These are phyloP conservation scores for Colletotrichum destructivum DNA, from an alignment of 2,329 filamentous ascomycete species.

Conservation along the genomic window DNA sequence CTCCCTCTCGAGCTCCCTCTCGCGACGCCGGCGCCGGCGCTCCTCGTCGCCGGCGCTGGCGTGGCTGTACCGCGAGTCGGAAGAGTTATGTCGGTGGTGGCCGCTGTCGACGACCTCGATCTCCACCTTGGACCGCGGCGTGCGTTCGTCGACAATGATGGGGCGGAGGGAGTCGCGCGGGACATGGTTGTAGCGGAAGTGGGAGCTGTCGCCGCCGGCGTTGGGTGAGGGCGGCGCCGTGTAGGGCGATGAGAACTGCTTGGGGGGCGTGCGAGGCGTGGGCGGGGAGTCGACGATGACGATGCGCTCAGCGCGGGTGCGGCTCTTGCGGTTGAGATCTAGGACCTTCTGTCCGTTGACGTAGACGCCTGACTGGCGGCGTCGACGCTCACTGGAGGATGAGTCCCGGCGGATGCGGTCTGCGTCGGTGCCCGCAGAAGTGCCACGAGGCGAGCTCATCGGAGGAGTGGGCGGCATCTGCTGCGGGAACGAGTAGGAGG, in stretches of 20 bases:
- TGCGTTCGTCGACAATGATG: slow-evolving; percentile 57
- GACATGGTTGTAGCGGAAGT: slow-evolving; percentile 44
- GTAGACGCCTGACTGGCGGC: slow-evolving; percentile 54
- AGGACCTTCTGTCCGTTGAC: slow-evolving; percentile 55
- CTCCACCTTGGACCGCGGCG: slow-evolving; percentile 50
- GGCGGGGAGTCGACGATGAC: slow-evolving; percentile 62
- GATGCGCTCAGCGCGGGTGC: slow-evolving; percentile 58
- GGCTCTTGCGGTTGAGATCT: slow-evolving; percentile 52
- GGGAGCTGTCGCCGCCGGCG: slow-evolving; percentile 43
- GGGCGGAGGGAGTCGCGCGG: slow-evolving; percentile 48
- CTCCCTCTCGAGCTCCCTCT: slow-evolving; percentile 43
- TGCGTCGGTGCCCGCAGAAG: slow-evolving; percentile 54
- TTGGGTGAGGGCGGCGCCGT: slow-evolving; percentile 55
- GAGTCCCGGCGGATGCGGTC: slow-evolving; percentile 54
- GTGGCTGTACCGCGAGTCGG: slow-evolving; percentile 53
- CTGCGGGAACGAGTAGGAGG: slow-evolving; percentile 48
- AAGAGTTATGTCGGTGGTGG: slow-evolving; percentile 53
- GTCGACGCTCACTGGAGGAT: slow-evolving; percentile 49
- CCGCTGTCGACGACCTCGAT: slow-evolving; percentile 56
- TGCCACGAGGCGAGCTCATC: slow-evolving; percentile 50
- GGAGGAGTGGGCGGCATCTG: slow-evolving; percentile 59
- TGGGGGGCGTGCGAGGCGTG: slow-evolving; percentile 63
- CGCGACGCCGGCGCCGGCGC: slow-evolving; percentile 46
- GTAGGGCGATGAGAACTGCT: slow-evolving; percentile 55
- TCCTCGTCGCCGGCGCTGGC: slow-evolving; percentile 49